A percentile compares a stretch with the other conserved stretches of the same genome.
phyloP scores from a whole-genome alignment of 306 rosid species.

The Ceratonia siliqua region DNA sequence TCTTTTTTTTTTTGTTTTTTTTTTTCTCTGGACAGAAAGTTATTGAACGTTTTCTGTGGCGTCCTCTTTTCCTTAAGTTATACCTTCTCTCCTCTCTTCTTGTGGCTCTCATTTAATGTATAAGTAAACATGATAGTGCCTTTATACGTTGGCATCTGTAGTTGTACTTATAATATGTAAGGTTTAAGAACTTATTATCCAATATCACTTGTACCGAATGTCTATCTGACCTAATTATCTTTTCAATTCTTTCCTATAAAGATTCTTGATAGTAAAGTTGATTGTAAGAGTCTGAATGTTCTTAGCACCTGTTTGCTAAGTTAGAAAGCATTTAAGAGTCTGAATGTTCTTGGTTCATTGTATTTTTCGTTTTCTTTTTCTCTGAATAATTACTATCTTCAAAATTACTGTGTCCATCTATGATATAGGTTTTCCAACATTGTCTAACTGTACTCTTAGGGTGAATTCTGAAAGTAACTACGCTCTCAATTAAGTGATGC shows the following conservation, averaged over 20 bases:
- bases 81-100: background rate
- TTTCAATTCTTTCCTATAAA: conserved; percentile 5
- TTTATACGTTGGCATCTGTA: too few relatives aligned
- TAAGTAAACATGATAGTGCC: background rate
- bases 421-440: background rate
- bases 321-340: background rate
- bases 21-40: background rate
- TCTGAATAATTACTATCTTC: background rate
- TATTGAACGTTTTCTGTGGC: background rate
- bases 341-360: background rate
- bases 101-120: background rate
- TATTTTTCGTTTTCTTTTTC: background rate
- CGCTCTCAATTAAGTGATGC: background rate
- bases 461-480: background rate
- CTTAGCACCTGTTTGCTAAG: background rate
- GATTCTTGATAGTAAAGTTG: background rate
- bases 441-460: background rate
- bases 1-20: background rate
- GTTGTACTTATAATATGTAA: background rate
- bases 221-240: background rate
- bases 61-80: too few relatives aligned
- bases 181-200: background rate
- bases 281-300: background rate
- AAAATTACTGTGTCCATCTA: background rate
- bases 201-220: background rate